Conservation (phyloP, 805 yeast species). For the Kodamaea neixiangensis region DNA sequence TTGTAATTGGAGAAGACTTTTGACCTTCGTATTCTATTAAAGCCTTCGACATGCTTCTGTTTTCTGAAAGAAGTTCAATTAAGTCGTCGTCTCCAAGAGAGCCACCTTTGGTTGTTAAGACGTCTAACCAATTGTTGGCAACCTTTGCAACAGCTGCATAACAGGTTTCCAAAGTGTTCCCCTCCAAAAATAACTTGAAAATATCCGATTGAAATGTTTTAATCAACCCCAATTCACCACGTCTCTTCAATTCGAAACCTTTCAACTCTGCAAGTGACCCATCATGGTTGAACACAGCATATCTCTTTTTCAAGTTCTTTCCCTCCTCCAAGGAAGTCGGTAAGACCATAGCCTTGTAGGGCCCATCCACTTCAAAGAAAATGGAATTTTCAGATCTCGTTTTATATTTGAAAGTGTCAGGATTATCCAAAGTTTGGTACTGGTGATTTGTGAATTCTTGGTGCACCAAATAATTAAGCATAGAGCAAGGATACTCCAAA, state of each 20-base stretch:
- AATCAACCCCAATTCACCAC: constrained; percentile 93
- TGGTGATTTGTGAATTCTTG: constrained; percentile 90
- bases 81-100: constrained; percentile 92
- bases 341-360: constrained; percentile 93
- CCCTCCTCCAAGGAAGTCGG: constrained; percentile 99
- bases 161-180: constrained; percentile 74
- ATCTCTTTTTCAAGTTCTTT: constrained; percentile 91
- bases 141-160: constrained; percentile 88
- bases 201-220: constrained; percentile 95
- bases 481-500: constrained; percentile 91
- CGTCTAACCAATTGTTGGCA: constrained; percentile 96
- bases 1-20: constrained; percentile 93
- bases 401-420: constrained; percentile 64
- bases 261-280: constrained; percentile 93
- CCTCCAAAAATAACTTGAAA: constrained; percentile 87
- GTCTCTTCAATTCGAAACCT: constrained; percentile 93
- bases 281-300: constrained; percentile 95
- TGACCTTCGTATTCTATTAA: constrained; percentile 85
- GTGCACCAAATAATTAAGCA: constrained; percentile 93
- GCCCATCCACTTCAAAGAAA: constrained; percentile 98
- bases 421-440: constrained; percentile 83
- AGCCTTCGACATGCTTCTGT: constrained; percentile 91
- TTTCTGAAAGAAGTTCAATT: constrained; percentile 92
- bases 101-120: constrained; percentile 80
- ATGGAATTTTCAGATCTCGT: constrained; percentile 88